Base-by-base conservation (phyloP, 169 alveolate species). In the Perkinsus olseni region DNA sequence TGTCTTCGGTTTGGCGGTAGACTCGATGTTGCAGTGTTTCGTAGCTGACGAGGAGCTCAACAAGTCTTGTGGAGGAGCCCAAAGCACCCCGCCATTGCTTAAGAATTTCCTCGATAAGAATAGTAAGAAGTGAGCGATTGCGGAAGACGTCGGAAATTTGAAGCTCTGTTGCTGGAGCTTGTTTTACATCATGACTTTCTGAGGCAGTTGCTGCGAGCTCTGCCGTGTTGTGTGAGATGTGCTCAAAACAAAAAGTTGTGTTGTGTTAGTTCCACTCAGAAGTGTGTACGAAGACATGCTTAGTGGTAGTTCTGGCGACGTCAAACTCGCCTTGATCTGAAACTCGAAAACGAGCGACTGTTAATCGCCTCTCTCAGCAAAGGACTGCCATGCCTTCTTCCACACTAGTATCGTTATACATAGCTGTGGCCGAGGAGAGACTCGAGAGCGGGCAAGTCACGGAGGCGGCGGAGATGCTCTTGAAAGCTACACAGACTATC, bases 21-120 rank as follows among this genome's bases (percentile, higher is more conserved):
- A 95, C 92, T 93, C 96, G 0, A 93, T 93, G 39, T 91, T 95
- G 34, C 95, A 94, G 91, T 93, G 96, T 93, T 95, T 93, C 94
- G 91, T 95, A 24, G 93, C 95, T 28, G 95, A 94, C 28, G 96
- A 95, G 91, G 95, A 94, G 82, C 31, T 62, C 36, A 62, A 62
- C 34, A 62, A 62, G 82, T 8, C 82, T 24, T 62, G 31, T 4
- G 82, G 82, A 13, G 82, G 82, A 28, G 82, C 82, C 4, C 82
- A 62, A 24, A 6, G 82, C 82, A 62, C 82, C 10, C 82, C 82
- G 13, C 82, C 82, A 28, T 62, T 62, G 82, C 82, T 62, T 4
- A 62, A 28, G 82, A 28, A 62, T 13, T 62, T 62, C 82, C 82
- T 62, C 17, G 82, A 13, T 28, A 62, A 62, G 82, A 62, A 62